Base-by-base conservation (phyloP, 139 green algal species). In the Tetradesmus lagerheimii region DNA sequence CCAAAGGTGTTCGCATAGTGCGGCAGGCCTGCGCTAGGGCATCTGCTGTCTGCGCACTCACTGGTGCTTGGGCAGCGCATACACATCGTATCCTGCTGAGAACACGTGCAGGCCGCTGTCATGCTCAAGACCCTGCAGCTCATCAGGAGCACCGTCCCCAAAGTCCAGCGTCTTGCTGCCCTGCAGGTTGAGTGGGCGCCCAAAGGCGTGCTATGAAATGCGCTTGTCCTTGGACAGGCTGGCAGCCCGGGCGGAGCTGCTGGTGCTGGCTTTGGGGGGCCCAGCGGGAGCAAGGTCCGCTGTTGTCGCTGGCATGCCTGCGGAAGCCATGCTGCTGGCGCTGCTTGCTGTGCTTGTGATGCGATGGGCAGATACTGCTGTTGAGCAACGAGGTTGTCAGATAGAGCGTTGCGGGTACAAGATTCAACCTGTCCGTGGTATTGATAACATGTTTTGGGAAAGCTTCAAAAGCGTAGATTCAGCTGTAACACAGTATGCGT, bases 61-160 rank as follows among this genome's bases (percentile, higher is more conserved):
- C 83, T 88, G 83, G 37, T 62, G 31, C 83, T 88, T 88, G 20
- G 83, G 83, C 37, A 88, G 83, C 3, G 83, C 83, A 23, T 88
- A 88, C 8, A 57, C 37, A 47, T 79, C 38, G 35, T 88, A 88
- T 37, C 75, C 62, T 3, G 83, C 83, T 23, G 34, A 57, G 62
- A 88, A 88, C 37, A 88, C 83, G 23, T 88, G 83, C 62, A 88
- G 37, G 83, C 27, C 16, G 38, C 29, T 15, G 6, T 43, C 83
- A 35, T 39, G 38, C 38, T 45, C 4, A 23, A 83, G 38, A 8
- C 38, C 77, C 27, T 39, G 31, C 4, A 83, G 37, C 38, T 83
- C 34, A n/a, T 37, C 71, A 5, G 31, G 71, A 18, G 71, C 71
- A 23, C 41, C 31, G 1, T 37, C 71, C 0, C 71, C 77, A 4